Evolutionary conservation across 2,329 filamentous ascomycete species (phyloP).

Genomic region (Phyllosticta capitalensis): DNA sequence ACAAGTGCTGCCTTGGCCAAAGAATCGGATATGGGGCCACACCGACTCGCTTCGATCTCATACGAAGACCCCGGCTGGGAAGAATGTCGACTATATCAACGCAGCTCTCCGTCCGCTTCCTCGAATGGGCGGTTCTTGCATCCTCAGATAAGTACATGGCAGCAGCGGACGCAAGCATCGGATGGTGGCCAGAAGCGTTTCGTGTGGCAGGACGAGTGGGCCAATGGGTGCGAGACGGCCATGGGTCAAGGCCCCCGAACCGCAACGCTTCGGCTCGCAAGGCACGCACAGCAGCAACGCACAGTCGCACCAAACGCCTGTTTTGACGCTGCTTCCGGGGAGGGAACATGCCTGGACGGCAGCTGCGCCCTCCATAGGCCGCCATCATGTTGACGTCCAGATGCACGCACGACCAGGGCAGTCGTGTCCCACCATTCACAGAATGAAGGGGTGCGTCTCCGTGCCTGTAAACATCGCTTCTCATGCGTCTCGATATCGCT

Average conservation of each 20-base stretch:
- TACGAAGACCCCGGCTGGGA: neutral
- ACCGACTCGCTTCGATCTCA: too few species aligned
- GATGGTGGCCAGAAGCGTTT: neutral
- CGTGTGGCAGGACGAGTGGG: neutral
- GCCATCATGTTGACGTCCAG: neutral
- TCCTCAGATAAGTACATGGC: neutral
- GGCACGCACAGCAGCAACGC: neutral
- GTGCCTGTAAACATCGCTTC: neutral
- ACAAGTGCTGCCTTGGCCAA: neutral
- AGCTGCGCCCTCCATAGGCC: neutral
- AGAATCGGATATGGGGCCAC: neutral
- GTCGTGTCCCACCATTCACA: neutral
- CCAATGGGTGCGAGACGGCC: neutral
- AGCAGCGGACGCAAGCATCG: neutral
- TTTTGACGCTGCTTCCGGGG: neutral
- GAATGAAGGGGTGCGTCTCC: neutral
- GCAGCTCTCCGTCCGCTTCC: too few species aligned
- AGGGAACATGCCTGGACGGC: neutral
- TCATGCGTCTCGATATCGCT: neutral
- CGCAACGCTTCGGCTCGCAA: neutral
- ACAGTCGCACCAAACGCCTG: neutral
- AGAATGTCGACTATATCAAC: neutral
- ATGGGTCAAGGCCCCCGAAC: neutral
- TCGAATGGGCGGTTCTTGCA: neutral
- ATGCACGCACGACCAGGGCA: neutral